Base-by-base conservation (phyloP, 2,329 filamentous ascomycete genomes). In the Thyridium curvatum region DNA sequence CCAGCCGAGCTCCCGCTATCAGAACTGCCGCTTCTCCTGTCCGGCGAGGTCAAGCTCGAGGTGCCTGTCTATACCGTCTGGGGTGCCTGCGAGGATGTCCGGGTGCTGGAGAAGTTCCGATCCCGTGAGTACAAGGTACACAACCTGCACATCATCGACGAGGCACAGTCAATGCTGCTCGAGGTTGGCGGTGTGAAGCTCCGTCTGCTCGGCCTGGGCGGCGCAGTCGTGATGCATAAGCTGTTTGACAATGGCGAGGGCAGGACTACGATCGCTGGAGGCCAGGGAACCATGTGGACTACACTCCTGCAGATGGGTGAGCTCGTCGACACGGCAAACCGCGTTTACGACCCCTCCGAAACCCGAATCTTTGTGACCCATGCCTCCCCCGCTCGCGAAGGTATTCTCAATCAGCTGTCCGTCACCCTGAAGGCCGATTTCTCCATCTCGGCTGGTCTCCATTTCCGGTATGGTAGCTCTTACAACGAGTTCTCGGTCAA, bases 401-500 rank as follows among this genome's bases (percentile, higher is more conserved):
- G 93, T 45, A 87, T 98, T 52, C 69, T 98, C 48, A 98, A 98
- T 64, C 93, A 98, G 69, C 82, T 98, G 13, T 96, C 93, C 3
- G 93, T 98, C 37, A 94, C 89, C 1, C 77, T 98, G 38, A 98
- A 98, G 68, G 90, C 93, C 28, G 93, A 98, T 60, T 98, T 98
- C 65, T 98, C 93, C 17, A 84, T 98, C 55, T 98, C 93, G 10
- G 93, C 93, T 36, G 93, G 93, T 53, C 81, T 98, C 18, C 93
- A 98, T 66, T 98, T 98, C 81, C 79, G 93, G 48, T 98, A 98
- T 52, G 93, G 94, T 48, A 97, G 91, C 63, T 98, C 94, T 1
- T 98, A 98, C 74, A 98, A 98, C 65, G 94, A 98, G 62, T 98
- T 98, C 67, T 96, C 90, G 48, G 93, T 98, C 57, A 98, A 98